Evolutionary conservation across 1,284 basidiomycete genomes (phyloP).

Genomic region (Cutaneotrichosporon sp.): DNA sequence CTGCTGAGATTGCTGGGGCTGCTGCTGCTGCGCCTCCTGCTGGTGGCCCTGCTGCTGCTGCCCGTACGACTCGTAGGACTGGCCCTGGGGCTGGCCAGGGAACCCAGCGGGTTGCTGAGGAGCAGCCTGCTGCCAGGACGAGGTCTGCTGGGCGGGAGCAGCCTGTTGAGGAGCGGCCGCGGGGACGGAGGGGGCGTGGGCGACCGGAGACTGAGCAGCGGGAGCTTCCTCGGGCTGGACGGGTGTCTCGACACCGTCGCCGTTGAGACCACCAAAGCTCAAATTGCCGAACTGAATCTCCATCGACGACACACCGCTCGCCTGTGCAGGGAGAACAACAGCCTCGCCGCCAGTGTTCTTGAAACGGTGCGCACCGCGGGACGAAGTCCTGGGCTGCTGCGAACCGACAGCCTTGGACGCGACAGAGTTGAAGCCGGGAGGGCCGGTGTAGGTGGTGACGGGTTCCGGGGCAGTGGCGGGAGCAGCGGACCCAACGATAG

Average conservation of each 20-base stretch:
- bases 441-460: conserved; percentile 50
- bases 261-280: conserved; percentile 52
- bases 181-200: conserved; percentile 14
- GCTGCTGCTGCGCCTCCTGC: conserved; percentile 31
- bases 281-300: conserved; percentile 55
- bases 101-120: conserved; percentile 32
- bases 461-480: conserved; percentile 35
- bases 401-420: conserved; percentile 31
- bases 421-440: conserved; percentile 53
- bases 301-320: conserved; percentile 41
- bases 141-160: conserved; percentile 12
- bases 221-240: conserved; percentile 27
- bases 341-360: conserved; percentile 52
- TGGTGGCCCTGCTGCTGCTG: conserved; percentile 31
- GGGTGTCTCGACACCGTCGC: conserved; percentile 49
- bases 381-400: conserved; percentile 43
- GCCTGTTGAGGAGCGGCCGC: conserved; percentile 21
- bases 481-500: conserved; percentile 42
- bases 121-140: conserved; percentile 24
- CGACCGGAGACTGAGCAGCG: conserved; percentile 24
- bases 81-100: conserved; percentile 39
- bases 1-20: conserved; percentile 22
- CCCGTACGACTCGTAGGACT: conserved; percentile 40
- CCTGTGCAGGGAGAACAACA: conserved; percentile 49
- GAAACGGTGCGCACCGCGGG: conserved; percentile 49